Base-by-base conservation (phyloP, 768 basidiomycete genomes). In the Pisolithus microcarpus region DNA sequence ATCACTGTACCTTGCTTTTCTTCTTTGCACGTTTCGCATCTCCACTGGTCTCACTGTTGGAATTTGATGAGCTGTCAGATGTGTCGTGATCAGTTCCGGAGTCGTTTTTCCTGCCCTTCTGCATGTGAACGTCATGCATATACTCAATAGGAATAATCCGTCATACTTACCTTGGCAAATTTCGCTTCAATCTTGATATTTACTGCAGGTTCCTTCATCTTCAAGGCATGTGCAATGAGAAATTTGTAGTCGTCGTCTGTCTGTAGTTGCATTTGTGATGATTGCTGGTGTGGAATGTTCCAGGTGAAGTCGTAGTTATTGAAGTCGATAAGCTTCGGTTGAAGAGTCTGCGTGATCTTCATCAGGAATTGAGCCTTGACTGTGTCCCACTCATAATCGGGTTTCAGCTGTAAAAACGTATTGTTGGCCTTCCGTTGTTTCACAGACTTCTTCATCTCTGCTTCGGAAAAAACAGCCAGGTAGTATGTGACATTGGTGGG, bases 311-410 rank as follows among this genome's bases (percentile, higher is more conserved):
- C 11, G 18, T 40, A 40, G 39, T 40, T 19, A 40, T 19, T 40
- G 39, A 34, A 37, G 8, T 9, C 8, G 8, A 31, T 31, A 9
- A 31, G 5, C 8, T 31, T 31, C 9, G 30, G 30, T 31, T 31
- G 30, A 7, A 31, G 30, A 2, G 8, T 9, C 8, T 31, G 30
- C 9, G 30, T 7, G 8, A 50, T 50, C 43, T 50, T 50, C 37
- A 43, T 10, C 3, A 50, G 42, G 11, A 50, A 10, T 34, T 50
- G 49, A n/a, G 49, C 49, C 26, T 50, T 44, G 40, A 44, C 13
- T 1, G 43, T 50, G 40, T 50, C 21, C 39, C 39, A 40, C 39
- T 18, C 18, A 21, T 3, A 15, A 7, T 40, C 39, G 21, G 39
- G 21, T 15, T 40, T 40, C 39, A 40, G 7, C 39, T 40, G 39